Evolutionary conservation across 2,329 filamentous ascomycete species (phyloP).

Genomic region (Fusarium anthophilum): DNA sequence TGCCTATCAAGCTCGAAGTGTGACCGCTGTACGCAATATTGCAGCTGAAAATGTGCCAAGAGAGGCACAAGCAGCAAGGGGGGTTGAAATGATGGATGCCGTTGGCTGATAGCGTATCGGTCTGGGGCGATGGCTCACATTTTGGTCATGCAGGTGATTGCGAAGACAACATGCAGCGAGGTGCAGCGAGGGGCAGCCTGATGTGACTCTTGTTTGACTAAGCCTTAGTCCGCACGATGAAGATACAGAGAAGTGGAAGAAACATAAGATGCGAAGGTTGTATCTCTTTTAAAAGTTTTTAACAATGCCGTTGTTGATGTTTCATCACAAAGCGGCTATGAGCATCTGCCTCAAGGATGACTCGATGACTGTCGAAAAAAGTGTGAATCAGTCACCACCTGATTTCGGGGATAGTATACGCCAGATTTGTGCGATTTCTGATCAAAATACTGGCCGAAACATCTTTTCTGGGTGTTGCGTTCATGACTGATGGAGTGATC

Average conservation of each 20-base stretch:
- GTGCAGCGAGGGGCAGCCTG: conserved; percentile 1
- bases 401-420: too few species aligned
- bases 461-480: neutral
- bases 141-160: neutral
- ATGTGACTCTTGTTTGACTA: neutral
- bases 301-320: neutral
- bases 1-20: neutral
- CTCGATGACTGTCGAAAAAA: neutral
- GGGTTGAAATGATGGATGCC: neutral
- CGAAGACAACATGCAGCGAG: neutral
- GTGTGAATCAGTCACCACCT: neutral
- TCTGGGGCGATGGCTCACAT: neutral
- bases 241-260: neutral
- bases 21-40: neutral
- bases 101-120: neutral
- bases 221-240: neutral
- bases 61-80: neutral
- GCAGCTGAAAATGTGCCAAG: neutral
- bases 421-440: neutral
- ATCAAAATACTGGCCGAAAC: neutral
- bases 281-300: neutral
- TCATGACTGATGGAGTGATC: too few species aligned
- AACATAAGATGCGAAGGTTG: neutral
- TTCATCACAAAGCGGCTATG: neutral
- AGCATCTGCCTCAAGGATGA: neutral